Base-by-base conservation (phyloP, 106 monocot genomes). In the Dioscorea dumetorum region DNA sequence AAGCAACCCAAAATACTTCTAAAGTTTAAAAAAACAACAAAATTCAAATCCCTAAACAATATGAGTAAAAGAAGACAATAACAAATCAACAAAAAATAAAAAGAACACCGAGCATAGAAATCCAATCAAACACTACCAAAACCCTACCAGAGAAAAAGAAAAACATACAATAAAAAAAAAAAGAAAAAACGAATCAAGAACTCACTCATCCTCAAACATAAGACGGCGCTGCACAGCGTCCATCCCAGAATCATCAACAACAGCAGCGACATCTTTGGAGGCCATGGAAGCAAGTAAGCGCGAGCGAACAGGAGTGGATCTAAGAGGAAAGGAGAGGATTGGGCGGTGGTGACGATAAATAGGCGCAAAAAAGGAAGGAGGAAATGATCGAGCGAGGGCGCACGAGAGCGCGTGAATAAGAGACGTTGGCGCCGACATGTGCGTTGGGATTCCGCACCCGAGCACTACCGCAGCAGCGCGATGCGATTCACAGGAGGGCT, bases 171-270 rank as follows among this genome's bases (percentile, higher is more conserved):
- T 4, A 34, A 4, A 4, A 53, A 53, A 28, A 12, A 54, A 18
- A 54, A 54, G 12, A 12, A 59, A 12, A 59, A 21, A 59, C 0
- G 6, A 21, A 49, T 33, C 33, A 14, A 17, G 0, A 65, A 61
- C 88, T 88, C 66, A 97, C 97, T 97, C 97, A 72, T 97, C 97
- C 52, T 97, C 97, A 67, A 92, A 92, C 97, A 97, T 97, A 73
- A 97, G 97, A 50, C 92, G 88, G 60, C 78, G 79, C 91, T 97
- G 97, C 32, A 92, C 89, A n/a, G 79, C 86, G 69, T 92, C 88
- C 91, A 92, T 97, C 53, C 51, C 69, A n/a, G 84, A 24, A 56
- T 87, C 89, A 28, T 54, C 49, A 23, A 74, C 49, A 22, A 54
- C 62, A 19, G 24, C 58, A 58, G 70, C 20, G 0, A 12, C 12